A percentile compares a stretch with the other conserved stretches of the same genome.
These are phyloP conservation scores for Rhodomyrtus psidioides DNA, from an alignment of 441 rosid genomes.

Conservation along the genomic window DNA sequence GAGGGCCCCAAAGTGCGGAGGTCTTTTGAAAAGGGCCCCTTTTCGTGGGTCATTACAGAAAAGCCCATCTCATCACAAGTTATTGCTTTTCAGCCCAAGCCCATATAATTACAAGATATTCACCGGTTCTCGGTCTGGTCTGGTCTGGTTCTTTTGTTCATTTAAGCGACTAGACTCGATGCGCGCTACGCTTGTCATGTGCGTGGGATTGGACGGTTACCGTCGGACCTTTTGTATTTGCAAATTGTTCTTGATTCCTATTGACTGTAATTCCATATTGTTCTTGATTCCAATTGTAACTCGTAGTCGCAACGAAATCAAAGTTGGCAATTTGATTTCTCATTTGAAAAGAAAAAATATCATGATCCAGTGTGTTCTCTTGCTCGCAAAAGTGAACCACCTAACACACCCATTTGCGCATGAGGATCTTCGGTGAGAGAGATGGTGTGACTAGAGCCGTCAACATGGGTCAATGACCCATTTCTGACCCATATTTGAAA, in stretches of 20 bases:
- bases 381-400: not conserved
- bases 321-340: not conserved
- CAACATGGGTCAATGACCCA: no score
- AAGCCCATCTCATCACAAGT: not conserved
- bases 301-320: no score
- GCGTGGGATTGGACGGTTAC: not conserved
- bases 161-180: no score
- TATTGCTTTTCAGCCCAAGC: not conserved
- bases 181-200: no score
- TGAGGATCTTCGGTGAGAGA: not conserved
- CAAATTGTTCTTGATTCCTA: no score
- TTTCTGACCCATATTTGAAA: no score
- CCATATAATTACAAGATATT: no score
- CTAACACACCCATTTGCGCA: not conserved
- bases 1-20: not conserved
- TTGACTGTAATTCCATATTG: no score
- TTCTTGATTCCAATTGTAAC: no score
- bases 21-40: not conserved
- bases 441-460: not conserved
- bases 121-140: no score
- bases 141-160: no score
- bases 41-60: constrained; percentile 21
- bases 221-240: no score
- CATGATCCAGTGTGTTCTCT: not conserved
- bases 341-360: not conserved